These are phyloP conservation scores for Metschnikowia colocasiae DNA, from an alignment of 805 yeast genomes.

Conservation along the genomic window DNA sequence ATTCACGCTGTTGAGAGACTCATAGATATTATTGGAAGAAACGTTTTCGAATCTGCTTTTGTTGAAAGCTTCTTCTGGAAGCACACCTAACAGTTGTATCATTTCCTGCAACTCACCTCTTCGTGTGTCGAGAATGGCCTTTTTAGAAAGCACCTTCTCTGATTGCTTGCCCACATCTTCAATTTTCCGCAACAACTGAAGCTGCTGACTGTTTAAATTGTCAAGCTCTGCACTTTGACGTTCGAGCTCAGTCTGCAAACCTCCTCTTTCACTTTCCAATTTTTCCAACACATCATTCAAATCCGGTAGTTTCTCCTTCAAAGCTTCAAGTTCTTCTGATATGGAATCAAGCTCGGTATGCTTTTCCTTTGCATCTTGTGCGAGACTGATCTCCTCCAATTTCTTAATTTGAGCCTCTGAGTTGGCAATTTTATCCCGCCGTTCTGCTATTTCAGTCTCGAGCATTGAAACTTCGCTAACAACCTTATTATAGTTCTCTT, in stretches of 20 bases:
- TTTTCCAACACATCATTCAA: conserved; percentile 23
- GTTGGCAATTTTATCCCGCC: conserved; percentile 10
- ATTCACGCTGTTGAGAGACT: conserved; percentile 50
- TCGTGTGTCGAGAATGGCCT: conserved; percentile 54
- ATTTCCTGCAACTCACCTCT: conserved; percentile 69
- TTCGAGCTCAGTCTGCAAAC: conserved; percentile 24
- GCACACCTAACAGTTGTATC: conserved; percentile 79
- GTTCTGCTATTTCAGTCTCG: conserved; percentile 39
- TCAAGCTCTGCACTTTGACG: conserved; percentile 39
- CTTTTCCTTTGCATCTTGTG: conserved; percentile 7
- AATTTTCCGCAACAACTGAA: conserved; percentile 48
- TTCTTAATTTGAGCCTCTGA: conserved; percentile 11
- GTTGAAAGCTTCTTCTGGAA: conserved; percentile 80
- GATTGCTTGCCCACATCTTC: conserved; percentile 60
- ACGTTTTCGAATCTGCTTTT: conserved; percentile 35
- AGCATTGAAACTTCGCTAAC: conserved; percentile 39
- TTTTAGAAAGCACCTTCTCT: conserved; percentile 62
- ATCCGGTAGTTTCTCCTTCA: conserved; percentile 24
- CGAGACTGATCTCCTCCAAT: conserved; percentile 6
- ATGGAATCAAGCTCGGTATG: conserved; percentile 26
- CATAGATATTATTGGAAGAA: conserved; percentile 51
- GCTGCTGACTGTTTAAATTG: conserved; percentile 56
- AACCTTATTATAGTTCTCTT: conserved; percentile 38
- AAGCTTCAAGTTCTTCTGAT: conserved; percentile 23
- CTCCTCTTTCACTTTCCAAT: conserved; percentile 23